Percentiles rank a stretch among this genome's conserved stretches.
Evolutionary conservation across 179 eudicot species (phyloP).

Genomic region (Beta lomatogona): DNA sequence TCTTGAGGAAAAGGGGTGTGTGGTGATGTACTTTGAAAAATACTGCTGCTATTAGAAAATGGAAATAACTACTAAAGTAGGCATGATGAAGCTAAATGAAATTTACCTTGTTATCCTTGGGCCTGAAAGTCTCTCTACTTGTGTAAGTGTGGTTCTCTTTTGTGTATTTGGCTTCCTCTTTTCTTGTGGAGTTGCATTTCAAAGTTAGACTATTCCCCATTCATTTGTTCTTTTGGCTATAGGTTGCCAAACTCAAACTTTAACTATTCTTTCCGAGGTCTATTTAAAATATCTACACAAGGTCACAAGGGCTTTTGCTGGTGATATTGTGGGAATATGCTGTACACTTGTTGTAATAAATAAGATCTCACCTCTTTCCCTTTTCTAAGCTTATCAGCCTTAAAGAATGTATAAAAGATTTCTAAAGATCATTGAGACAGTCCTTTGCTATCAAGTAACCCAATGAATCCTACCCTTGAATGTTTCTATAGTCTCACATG

Average conservation of each 20-base stretch:
- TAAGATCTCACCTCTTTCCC: not conserved
- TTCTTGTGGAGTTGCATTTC: conserved; percentile 1
- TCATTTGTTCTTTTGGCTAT: not conserved
- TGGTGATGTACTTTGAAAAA: not conserved
- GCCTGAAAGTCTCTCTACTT: no score
- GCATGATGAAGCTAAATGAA: no score
- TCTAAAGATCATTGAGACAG: not conserved
- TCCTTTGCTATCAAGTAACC: not conserved
- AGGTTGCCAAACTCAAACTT: not conserved
- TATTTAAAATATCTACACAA: no score
- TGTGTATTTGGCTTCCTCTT: not conserved
- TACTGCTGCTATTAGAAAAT: not conserved
- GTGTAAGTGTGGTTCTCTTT: no score
- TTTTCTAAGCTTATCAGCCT: not conserved
- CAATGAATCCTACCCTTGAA: not conserved
- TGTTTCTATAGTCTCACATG: no score
- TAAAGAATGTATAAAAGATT: not conserved
- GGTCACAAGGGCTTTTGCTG: not conserved
- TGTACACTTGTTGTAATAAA: not conserved
- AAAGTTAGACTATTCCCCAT: not conserved
- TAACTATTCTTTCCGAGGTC: not conserved
- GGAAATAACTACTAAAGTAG: not conserved
- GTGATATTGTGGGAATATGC: not conserved
- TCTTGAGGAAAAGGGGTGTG: not conserved
- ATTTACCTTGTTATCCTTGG: no score